Conservation (phyloP, 2,329 filamentous ascomycete genomes). For the Penicillium sp. region DNA sequence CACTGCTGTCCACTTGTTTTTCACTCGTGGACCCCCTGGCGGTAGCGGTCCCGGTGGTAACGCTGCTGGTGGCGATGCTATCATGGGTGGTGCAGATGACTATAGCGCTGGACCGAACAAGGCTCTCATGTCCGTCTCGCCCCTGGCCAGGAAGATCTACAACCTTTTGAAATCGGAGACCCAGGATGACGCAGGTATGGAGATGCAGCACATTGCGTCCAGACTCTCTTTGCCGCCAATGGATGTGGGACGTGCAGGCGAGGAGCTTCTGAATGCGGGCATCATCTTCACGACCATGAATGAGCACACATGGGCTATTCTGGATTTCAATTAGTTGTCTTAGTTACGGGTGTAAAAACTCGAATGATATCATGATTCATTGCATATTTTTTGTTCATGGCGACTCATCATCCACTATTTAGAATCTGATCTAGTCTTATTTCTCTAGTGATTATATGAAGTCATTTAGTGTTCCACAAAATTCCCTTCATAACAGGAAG, state of each 20-base stretch:
- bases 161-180: slow-evolving; percentile 68
- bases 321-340: slow-evolving; percentile 58
- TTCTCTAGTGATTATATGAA: not conserved
- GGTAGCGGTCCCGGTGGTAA: slow-evolving; percentile 48
- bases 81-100: slow-evolving; percentile 41
- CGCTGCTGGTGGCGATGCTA: slow-evolving; percentile 40
- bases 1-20: slow-evolving; percentile 83
- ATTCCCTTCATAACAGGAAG: not conserved
- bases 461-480: not conserved
- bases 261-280: slow-evolving; percentile 75
- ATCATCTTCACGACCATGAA: slow-evolving; percentile 90
- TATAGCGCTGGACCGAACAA: slow-evolving; percentile 28
- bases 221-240: slow-evolving; percentile 66
- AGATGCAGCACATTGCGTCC: slow-evolving; percentile 75
- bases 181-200: slow-evolving; percentile 79
- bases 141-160: slow-evolving; percentile 71
- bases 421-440: not conserved
- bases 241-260: slow-evolving; percentile 76
- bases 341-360: slow-evolving; percentile 3
- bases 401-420: not conserved
- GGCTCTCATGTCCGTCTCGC: slow-evolving; percentile 55
- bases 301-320: slow-evolving; percentile 86
- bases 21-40: slow-evolving; percentile 69
- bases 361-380: slow-evolving; percentile 32
- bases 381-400: slow-evolving; percentile 4